phyloP scores from a whole-genome alignment of 805 yeast species.

The Teunomyces panamensis region DNA sequence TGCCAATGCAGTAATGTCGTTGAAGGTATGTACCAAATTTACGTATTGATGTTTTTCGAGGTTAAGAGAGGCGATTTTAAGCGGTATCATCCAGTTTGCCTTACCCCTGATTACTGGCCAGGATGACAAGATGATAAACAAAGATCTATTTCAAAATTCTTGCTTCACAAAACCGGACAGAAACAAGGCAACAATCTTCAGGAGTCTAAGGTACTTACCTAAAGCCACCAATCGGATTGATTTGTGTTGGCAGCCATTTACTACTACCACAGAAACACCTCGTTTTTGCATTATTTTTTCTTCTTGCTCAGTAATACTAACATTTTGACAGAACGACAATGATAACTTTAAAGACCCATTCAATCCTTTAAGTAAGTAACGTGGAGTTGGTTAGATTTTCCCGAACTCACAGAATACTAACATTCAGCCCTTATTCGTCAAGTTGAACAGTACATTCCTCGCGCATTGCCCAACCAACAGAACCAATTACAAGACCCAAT shows the following conservation, averaged over 20 bases:
- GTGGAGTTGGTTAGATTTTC: not conserved
- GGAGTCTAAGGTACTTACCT: too few species aligned
- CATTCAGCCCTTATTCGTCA: conserved; percentile 14
- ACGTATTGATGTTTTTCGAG: not conserved
- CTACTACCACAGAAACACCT: not conserved
- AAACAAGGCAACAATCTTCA: too few species aligned
- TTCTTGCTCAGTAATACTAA: not conserved
- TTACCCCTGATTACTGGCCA: not conserved
- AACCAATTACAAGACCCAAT: conserved; percentile 26
- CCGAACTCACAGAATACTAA: not conserved
- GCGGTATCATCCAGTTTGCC: not conserved
- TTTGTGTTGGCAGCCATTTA: not conserved
- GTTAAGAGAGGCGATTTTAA: not conserved
- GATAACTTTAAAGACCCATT: not conserved
- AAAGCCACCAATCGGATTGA: too few species aligned
- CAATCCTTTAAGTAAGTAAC: not conserved
- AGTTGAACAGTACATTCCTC: conserved; percentile 14
- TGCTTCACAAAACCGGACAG: too few species aligned
- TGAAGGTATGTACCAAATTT: not conserved
- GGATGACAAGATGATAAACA: not conserved
- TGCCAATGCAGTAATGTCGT: conserved; percentile 1
- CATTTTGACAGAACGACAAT: not conserved
- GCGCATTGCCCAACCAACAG: conserved; percentile 13
- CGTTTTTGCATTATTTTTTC: conserved; percentile 1
- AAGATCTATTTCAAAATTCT: not conserved